Conservation (phyloP, 2,329 filamentous ascomycete genomes). For the Nemania sp. region DNA sequence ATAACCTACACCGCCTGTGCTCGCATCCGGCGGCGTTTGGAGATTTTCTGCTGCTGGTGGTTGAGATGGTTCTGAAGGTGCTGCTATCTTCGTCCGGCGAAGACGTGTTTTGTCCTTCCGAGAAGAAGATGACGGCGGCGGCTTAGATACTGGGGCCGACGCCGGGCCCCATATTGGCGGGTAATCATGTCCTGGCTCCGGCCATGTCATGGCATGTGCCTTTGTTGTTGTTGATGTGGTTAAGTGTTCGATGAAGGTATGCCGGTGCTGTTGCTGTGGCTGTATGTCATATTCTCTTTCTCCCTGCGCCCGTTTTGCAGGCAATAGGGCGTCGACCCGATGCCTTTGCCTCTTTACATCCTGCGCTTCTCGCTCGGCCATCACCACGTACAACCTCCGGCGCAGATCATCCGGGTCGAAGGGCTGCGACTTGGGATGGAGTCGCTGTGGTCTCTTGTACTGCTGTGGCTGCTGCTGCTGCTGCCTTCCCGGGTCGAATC, state of each 20-base stretch:
- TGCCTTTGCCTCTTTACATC: constrained; percentile 42
- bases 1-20: constrained; percentile 37
- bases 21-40: constrained; percentile 2
- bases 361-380: constrained; percentile 52
- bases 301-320: constrained; percentile 19
- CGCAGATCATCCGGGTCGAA: constrained; percentile 61
- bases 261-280: no score
- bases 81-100: no score
- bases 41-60: no score
- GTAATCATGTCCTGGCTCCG: constrained; percentile 8
- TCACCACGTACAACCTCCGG: constrained; percentile 54
- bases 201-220: constrained; percentile 3
- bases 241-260: constrained; percentile 14
- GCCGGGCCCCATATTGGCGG: not conserved
- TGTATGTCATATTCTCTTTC: constrained; percentile 20
- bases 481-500: constrained; percentile 6
- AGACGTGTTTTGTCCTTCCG: constrained; percentile 30
- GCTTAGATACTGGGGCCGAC: constrained; percentile 12
- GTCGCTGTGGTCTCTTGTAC: constrained; percentile 18
- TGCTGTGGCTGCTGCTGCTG: constrained; percentile 14
- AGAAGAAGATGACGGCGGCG: constrained; percentile 23
- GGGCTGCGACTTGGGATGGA: constrained; percentile 38
- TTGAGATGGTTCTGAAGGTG: constrained; percentile 10
- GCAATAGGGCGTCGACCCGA: constrained; percentile 33
- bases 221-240: no score